A percentile compares a stretch with the other conserved stretches of the same genome.
Evolutionary conservation across 768 basidiomycete genomes (phyloP).

Genomic region (Lactarius sp.): DNA sequence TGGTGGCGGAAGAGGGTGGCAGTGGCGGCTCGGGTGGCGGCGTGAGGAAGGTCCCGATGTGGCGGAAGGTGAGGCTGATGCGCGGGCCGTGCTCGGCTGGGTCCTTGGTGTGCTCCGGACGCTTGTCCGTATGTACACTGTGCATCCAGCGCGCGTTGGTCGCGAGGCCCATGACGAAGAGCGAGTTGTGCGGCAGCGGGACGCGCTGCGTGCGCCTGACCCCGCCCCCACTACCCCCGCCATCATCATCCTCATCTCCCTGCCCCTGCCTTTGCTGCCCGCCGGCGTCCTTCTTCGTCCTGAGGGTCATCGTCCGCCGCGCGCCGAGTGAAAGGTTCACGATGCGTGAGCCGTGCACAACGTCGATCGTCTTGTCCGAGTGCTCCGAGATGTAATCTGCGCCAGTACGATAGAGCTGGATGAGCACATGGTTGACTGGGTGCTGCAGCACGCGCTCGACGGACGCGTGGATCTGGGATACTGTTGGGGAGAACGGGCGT

Average conservation of each 20-base stretch:
- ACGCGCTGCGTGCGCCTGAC: conserved; percentile 46
- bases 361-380: conserved; percentile 82
- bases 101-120: conserved; percentile 56
- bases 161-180: conserved; percentile 72
- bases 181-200: conserved; percentile 73
- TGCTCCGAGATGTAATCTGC: conserved; percentile 84
- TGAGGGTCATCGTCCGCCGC: conserved; percentile 70
- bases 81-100: conserved; percentile 52
- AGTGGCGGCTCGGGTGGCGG: too few relatives aligned
- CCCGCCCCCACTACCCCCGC: background rate
- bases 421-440: too few relatives aligned
- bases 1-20: conserved; percentile 1
- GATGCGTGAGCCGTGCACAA: conserved; percentile 65
- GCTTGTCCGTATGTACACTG: conserved; percentile 66
- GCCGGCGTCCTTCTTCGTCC: conserved; percentile 49
- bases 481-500: conserved; percentile 29
- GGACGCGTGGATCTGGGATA: conserved; percentile 49
- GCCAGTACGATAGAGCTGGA: conserved; percentile 55
- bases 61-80: conserved; percentile 76
- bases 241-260: background rate
- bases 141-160: conserved; percentile 77
- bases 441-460: conserved; percentile 48
- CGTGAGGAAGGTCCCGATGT: conserved; percentile 71
- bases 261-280: too few relatives aligned
- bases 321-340: conserved; percentile 82